Percentiles rank a stretch among this genome's conserved stretches.
These are phyloP conservation scores for Paecilomyces dactylethromorphus DNA, from an alignment of 2,329 filamentous ascomycete species.

Conservation along the genomic window DNA sequence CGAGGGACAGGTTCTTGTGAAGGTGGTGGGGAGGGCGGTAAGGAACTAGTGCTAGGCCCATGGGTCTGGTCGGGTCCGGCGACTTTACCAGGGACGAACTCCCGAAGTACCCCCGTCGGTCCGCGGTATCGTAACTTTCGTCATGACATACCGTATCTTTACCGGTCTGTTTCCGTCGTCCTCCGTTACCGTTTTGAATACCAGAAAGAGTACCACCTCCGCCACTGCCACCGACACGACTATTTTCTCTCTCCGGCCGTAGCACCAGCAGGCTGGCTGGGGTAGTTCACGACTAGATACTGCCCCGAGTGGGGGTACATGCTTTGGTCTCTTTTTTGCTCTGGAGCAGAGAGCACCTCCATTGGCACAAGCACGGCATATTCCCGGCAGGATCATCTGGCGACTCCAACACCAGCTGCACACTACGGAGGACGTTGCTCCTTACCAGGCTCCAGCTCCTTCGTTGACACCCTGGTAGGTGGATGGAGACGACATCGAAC, in stretches of 20 bases:
- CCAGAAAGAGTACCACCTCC: background rate
- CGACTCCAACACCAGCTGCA: too few relatives aligned
- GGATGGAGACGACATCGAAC: too few relatives aligned
- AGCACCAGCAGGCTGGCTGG: background rate
- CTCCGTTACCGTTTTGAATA: background rate
- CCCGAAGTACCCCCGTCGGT: slow-evolving; percentile 21
- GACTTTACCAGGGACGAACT: slow-evolving; percentile 2
- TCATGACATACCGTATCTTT: slow-evolving; percentile 16
- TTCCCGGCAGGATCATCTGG: background rate
- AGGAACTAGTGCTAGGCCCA: background rate
- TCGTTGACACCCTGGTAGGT: background rate
- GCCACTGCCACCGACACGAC: background rate
- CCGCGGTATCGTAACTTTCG: slow-evolving; percentile 14
- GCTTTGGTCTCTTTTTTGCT: background rate
- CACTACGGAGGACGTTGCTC: background rate
- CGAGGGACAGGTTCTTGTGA: slow-evolving; percentile 17
- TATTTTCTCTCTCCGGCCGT: background rate
- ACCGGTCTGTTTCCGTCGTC: slow-evolving; percentile 22
- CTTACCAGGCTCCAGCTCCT: background rate
- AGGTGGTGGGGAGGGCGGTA: background rate
- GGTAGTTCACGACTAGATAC: background rate
- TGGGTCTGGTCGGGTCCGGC: background rate
- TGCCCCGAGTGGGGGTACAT: background rate
- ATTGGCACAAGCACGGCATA: background rate
- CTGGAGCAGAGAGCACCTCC: too few relatives aligned